A percentile compares a stretch with the other conserved stretches of the same genome.
Evolutionary conservation across 176 grass and related monocot genomes (phyloP).

Genomic region (Neostapfia colusana): DNA sequence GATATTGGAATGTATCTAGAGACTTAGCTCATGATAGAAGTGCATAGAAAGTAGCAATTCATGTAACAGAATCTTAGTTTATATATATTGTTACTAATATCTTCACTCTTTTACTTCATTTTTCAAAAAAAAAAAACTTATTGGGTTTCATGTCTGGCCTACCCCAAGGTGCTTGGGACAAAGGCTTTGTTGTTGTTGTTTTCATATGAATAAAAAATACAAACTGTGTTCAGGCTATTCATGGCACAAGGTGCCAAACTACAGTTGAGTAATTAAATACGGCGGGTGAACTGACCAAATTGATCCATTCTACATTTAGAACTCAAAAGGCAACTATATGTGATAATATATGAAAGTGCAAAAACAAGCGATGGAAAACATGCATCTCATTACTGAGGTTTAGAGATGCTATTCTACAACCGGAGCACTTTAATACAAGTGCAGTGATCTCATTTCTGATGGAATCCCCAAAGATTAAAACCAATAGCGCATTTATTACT

Average conservation of each 20-base stretch:
- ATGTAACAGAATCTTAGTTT: too few relatives aligned
- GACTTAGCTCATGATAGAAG: too few relatives aligned
- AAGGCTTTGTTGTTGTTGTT: too few relatives aligned
- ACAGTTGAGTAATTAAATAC: not conserved
- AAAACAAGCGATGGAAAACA: not conserved
- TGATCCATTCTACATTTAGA: not conserved
- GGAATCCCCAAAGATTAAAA: conserved; percentile 29
- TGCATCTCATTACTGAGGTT: not conserved
- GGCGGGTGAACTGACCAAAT: not conserved
- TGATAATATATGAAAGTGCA: not conserved
- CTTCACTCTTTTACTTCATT: too few relatives aligned
- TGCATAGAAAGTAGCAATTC: too few relatives aligned
- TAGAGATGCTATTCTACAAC: not conserved
- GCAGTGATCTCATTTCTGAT: conserved; percentile 20
- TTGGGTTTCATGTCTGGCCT: too few relatives aligned
- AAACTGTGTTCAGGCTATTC: not conserved
- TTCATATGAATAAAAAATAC: not conserved
- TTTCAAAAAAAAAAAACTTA: too few relatives aligned
- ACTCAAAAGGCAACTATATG: conserved; percentile 15
- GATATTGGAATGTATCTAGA: too few relatives aligned
- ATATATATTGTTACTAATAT: too few relatives aligned
- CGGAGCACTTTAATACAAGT: not conserved
- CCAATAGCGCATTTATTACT: conserved; percentile 30
- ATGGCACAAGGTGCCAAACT: not conserved
- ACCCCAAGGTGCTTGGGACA: too few relatives aligned